Evolutionary conservation across 306 rosid species (phyloP), one percentile per base, ranked within the genome.

Genomic region (Lablab purpureus): DNA sequence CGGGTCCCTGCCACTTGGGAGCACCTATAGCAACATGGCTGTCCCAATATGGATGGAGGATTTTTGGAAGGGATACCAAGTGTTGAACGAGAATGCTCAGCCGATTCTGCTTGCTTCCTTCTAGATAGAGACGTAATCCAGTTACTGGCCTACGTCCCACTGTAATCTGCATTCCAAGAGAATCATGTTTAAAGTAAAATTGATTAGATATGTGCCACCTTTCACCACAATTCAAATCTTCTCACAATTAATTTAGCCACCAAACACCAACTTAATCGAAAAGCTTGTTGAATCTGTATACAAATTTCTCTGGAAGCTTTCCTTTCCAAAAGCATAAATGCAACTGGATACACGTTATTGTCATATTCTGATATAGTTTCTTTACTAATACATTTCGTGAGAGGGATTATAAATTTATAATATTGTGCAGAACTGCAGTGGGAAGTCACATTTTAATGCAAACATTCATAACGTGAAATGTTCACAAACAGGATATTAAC

Each of bases 1-100:
- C 96, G 0, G 97, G 96, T 60, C 96, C 94, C 63, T 80, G 91
- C 97, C 96, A 92, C 87, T 89, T 92, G 62, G 97, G 96, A 76
- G 97, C 93, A 59, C 97, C 97, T 10, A 92, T 92, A 74, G 94
- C 87, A 52, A 92, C 80, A 41, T 92, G 91, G 59, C 86, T 73
- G 62, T 89, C 97, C 97, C 97, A 92, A 79, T 87, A 84, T 7
- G 90, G 92, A 60, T 68, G 84, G 71, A 90, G 91, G 74, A 90
- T 89, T 85, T 90, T 92, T n/a, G 97, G 97, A 66, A 92, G 92
- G 28, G 92, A 84, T 45, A 64, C 86, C 22, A 88, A 81, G 88
- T 92, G 96, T 75, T 90, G 91, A 82, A 90, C 84, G 67, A 87
- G 96, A 75, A 92, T 81, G 67, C 91, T 77, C 46, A 92, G 50